Conservation (phyloP, 2,329 filamentous ascomycete species). For the Aphanocladium album region DNA sequence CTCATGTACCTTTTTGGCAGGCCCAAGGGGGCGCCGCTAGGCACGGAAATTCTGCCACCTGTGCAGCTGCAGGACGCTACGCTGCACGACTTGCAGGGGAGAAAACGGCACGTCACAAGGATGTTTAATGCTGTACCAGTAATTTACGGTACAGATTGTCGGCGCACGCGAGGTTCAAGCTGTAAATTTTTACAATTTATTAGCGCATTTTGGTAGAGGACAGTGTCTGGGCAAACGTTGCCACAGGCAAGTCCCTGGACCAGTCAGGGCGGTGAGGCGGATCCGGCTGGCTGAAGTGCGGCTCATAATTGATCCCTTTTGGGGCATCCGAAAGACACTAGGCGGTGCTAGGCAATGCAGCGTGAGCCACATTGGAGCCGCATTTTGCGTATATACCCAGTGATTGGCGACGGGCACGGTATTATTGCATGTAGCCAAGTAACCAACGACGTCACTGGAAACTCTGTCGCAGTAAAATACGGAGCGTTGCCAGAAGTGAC, state of each 20-base stretch:
- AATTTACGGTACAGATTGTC: too few relatives aligned
- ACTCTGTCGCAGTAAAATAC: background rate
- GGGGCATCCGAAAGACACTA: slow-evolving; percentile 9
- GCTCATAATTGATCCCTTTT: slow-evolving; percentile 13
- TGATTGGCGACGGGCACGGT: background rate
- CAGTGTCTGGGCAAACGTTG: slow-evolving; percentile 1
- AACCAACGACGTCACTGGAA: background rate
- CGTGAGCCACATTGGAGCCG: background rate
- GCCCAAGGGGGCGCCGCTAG: background rate
- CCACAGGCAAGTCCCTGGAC: background rate
- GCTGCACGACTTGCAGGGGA: too few relatives aligned
- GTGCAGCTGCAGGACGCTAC: background rate
- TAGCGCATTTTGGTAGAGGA: background rate
- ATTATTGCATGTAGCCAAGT: background rate
- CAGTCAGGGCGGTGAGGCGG: slow-evolving; percentile 11
- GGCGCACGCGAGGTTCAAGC: background rate
- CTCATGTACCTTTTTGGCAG: background rate
- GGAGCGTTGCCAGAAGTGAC: too few relatives aligned
- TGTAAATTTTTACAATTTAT: background rate
- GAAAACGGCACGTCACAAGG: too few relatives aligned
- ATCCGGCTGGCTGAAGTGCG: slow-evolving; percentile 11
- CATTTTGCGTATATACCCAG: background rate
- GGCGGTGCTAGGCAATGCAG: too few relatives aligned
- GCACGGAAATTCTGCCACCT: slow-evolving; percentile 2
- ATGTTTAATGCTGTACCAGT: background rate